phyloP scores from a whole-genome alignment of 768 basidiomycete species.

The Russula compacta region DNA sequence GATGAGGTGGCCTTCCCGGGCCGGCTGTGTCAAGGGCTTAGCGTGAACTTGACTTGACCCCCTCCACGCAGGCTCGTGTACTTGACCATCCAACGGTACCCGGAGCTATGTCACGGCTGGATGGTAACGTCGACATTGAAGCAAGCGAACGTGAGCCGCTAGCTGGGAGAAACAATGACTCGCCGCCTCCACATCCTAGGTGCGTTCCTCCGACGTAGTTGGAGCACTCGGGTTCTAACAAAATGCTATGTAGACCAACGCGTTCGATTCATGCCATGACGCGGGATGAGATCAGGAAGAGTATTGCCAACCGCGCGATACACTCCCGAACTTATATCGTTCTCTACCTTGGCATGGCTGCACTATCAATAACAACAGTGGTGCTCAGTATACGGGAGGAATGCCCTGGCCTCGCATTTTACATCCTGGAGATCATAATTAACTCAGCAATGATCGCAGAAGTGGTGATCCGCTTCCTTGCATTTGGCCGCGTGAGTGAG shows the following conservation, averaged over 20 bases:
- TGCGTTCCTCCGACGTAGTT: slow-evolving; percentile 18
- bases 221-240: slow-evolving; percentile 7
- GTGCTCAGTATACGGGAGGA: slow-evolving; percentile 73
- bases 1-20: not conserved
- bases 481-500: slow-evolving; percentile 76
- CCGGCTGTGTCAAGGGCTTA: not conserved
- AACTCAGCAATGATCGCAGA: slow-evolving; percentile 91
- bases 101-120: slow-evolving; percentile 23
- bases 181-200: slow-evolving; percentile 18
- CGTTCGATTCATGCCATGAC: slow-evolving; percentile 83
- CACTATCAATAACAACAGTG: slow-evolving; percentile 78
- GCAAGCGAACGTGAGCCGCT: slow-evolving; percentile 27
- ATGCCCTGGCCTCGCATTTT: slow-evolving; percentile 84
- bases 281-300: slow-evolving; percentile 71
- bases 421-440: slow-evolving; percentile 80
- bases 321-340: slow-evolving; percentile 82
- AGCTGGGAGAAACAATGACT: slow-evolving; percentile 16
- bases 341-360: slow-evolving; percentile 84
- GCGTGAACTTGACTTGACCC: not conserved
- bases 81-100: not conserved
- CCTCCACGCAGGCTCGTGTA: not conserved
- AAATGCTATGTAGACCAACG: slow-evolving; percentile 40
- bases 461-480: slow-evolving; percentile 84
- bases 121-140: slow-evolving; percentile 26
- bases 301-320: slow-evolving; percentile 84